phyloP scores from a whole-genome alignment of 371 early-diverging fungal species.

The Mucor mucedo region DNA sequence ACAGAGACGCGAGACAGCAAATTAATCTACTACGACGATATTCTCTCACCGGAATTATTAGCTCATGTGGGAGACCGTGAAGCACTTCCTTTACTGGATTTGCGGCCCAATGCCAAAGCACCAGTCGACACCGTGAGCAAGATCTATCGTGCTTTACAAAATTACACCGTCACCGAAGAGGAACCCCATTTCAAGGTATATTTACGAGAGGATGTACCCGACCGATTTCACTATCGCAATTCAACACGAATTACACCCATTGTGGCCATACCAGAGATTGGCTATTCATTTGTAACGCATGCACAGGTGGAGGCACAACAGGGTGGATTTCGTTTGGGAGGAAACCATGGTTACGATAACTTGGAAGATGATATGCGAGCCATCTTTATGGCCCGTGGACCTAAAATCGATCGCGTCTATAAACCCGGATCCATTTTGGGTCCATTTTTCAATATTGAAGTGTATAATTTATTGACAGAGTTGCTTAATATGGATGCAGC shows the following conservation, averaged over 20 bases:
- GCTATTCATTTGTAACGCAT: constrained; percentile 60
- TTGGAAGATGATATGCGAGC: constrained; percentile 81
- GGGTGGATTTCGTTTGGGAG: constrained; percentile 47
- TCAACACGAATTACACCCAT: constrained; percentile 77
- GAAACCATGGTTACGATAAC: constrained; percentile 91
- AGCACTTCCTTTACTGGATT: constrained; percentile 47
- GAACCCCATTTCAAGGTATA: constrained; percentile 68
- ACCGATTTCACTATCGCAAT: constrained; percentile 62
- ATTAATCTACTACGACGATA: constrained; percentile 79
- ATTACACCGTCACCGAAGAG: constrained; percentile 39
- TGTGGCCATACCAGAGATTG: constrained; percentile 71
- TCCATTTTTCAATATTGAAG: constrained; percentile 76
- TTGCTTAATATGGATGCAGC: constrained; percentile 67
- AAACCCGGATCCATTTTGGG: constrained; percentile 40
- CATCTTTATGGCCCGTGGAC: constrained; percentile 86
- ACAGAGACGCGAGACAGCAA: constrained; percentile 58
- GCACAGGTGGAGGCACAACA: constrained; percentile 35
- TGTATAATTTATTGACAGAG: constrained; percentile 72
- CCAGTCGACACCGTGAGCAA: constrained; percentile 36
- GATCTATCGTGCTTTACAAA: constrained; percentile 34
- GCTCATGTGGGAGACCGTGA: constrained; percentile 35
- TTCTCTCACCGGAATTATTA: constrained; percentile 40
- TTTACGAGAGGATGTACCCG: constrained; percentile 69
- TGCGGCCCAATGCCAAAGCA: constrained; percentile 49
- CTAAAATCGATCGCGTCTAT: constrained; percentile 54